Evolutionary conservation across 2,329 filamentous ascomycete species (phyloP).

Genomic region (Tolypocladium inflatum): DNA sequence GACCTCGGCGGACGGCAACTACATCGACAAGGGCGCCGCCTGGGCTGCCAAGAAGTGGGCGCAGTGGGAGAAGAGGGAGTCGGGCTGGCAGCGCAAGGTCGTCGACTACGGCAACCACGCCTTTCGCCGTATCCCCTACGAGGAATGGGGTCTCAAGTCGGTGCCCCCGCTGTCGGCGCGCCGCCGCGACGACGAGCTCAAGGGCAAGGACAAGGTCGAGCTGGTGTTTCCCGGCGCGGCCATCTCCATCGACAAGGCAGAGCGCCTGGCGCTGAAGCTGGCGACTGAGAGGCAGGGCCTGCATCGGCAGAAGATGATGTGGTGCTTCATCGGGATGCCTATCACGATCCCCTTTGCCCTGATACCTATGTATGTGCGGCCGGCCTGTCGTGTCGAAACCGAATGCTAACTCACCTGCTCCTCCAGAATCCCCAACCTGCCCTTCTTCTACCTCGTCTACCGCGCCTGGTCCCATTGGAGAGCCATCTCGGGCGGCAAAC

Average conservation of each 20-base stretch:
- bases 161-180: conserved; percentile 71
- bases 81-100: conserved; percentile 80
- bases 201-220: conserved; percentile 56
- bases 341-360: conserved; percentile 74
- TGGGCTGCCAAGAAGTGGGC: conserved; percentile 74
- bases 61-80: conserved; percentile 74
- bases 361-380: conserved; percentile 65
- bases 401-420: not conserved
- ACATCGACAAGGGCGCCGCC: conserved; percentile 58
- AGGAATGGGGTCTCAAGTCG: conserved; percentile 97
- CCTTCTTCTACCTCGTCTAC: conserved; percentile 93
- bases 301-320: conserved; percentile 68
- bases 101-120: conserved; percentile 80
- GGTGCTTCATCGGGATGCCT: conserved; percentile 76
- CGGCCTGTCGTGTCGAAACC: not conserved
- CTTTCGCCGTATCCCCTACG: conserved; percentile 80
- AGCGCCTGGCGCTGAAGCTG: conserved; percentile 56
- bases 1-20: conserved; percentile 35
- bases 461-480: conserved; percentile 87
- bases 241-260: conserved; percentile 54
- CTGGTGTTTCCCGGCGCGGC: conserved; percentile 68
- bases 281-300: conserved; percentile 72
- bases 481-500: conserved; percentile 74
- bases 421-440: conserved; percentile 75
- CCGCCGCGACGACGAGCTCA: conserved; percentile 52